phyloP scores from a whole-genome alignment of 2,329 filamentous ascomycete genomes.

The Apiospora rasikravindrae region DNA sequence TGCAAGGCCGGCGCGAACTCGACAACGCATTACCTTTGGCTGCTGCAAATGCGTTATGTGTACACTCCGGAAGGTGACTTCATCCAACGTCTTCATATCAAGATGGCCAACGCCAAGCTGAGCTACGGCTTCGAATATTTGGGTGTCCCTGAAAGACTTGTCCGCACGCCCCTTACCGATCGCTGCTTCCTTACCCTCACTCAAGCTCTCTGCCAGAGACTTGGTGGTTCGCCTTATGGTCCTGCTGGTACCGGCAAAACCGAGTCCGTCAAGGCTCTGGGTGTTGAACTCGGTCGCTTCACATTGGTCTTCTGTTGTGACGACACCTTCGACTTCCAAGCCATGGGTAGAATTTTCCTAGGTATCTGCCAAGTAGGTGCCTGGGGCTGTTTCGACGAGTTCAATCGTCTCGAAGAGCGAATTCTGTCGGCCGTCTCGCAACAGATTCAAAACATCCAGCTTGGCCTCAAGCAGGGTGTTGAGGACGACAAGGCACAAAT shows the following conservation, averaged over 20 bases:
- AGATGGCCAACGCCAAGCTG: conserved; percentile 95
- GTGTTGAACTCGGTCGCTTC: conserved; percentile 94
- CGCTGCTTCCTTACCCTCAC: conserved; percentile 98
- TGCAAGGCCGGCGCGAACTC: conserved; percentile 75
- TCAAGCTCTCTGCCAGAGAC: conserved; percentile 90
- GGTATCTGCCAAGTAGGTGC: conserved; percentile 99
- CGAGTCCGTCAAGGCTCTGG: conserved; percentile 97
- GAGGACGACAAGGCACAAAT: conserved; percentile 88
- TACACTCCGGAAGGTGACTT: conserved; percentile 84
- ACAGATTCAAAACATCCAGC: conserved; percentile 98
- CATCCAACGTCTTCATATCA: conserved; percentile 81
- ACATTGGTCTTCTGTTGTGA: conserved; percentile 99
- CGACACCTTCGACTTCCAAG: conserved; percentile 99
- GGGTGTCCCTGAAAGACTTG: conserved; percentile 92
- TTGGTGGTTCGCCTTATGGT: conserved; percentile 96
- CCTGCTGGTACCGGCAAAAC: conserved; percentile 98
- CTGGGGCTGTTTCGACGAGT: conserved; percentile 99
- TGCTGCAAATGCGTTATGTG: conserved; percentile 95
- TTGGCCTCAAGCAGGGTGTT: conserved; percentile 84
- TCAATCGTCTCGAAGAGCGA: conserved; percentile 97
- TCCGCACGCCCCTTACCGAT: conserved; percentile 95
- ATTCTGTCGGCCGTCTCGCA: conserved; percentile 98
- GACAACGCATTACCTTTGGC: conserved; percentile 86
- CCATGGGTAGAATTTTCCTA: conserved; percentile 98
- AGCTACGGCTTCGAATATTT: conserved; percentile 99